phyloP scores from a whole-genome alignment of 2,329 filamentous ascomycete species.

The Rutstroemia sp. region DNA sequence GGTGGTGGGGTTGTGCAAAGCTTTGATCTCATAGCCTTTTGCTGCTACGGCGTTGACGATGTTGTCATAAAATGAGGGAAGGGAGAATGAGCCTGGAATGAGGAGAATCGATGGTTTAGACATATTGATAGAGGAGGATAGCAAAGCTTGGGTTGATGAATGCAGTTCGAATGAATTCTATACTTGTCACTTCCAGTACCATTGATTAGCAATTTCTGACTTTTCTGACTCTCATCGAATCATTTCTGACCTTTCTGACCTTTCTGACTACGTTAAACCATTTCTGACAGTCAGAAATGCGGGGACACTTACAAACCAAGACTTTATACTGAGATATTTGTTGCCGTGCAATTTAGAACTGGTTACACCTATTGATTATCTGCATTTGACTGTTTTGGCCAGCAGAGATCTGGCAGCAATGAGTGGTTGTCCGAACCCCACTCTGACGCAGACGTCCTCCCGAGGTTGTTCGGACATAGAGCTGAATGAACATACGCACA shows the following conservation, averaged over 20 bases:
- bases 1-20: constrained; percentile 1
- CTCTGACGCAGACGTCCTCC: no score
- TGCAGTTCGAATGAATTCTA: background rate
- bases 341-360: no score
- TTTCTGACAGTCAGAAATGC: background rate
- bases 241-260: background rate
- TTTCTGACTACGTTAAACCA: background rate
- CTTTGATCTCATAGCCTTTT: constrained; percentile 9
- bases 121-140: background rate
- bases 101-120: constrained; percentile 14
- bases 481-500: no score
- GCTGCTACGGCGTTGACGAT: constrained; percentile 8
- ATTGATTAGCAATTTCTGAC: background rate
- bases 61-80: constrained; percentile 12
- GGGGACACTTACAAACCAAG: background rate
- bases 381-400: no score
- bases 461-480: no score
- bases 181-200: background rate
- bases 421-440: no score
- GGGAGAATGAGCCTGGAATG: constrained; percentile 13
- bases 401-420: no score
- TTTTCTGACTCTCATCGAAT: background rate
- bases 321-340: no score
- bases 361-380: no score
- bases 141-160: background rate